Evolutionary conservation across 768 basidiomycete species (phyloP), one percentile per base, ranked within the genome.

Genomic region (Phaeotremella fagi): DNA sequence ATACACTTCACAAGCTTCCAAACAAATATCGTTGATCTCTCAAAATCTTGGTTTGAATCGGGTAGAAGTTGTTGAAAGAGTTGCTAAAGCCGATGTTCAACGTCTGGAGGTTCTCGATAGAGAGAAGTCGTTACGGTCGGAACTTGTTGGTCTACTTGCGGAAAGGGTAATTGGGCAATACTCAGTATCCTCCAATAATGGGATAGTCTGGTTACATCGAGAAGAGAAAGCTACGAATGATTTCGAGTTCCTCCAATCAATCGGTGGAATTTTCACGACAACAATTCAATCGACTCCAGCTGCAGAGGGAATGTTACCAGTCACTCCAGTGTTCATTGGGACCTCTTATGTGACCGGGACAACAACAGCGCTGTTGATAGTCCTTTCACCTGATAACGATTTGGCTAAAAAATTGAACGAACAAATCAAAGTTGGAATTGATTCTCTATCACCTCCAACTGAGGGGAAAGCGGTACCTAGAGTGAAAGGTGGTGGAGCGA

Each of bases 21-120:
- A 74, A 11, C 68, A 80, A 3, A 78, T 90, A 28, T 77, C 82
- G 2, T 71, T 70, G 41, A 79, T 85, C 0, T 79, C 87, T 0
- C 75, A 80, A 2, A 79, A 79, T 15, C 78, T 91, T 25, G 87
- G 83, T 38, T 85, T 86, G 63, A 84, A 85, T 2, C 76, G 82
- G 2, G 76, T 81, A 1, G 81, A 83, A 46, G 82, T 88, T 3
- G 82, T 84, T 15, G 83, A 83, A 42, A 82, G 88, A 28, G 82
- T 87, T 1, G 54, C 24, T n/a, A 47, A 50, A 16, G 41, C 51
- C 4, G 61, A 64, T 12, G 75, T 75, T 27, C 83, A 84, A 61
- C 80, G 87, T 24, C 66, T 46, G 31, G 64, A 65, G 26, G 44
- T 29, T 12, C 24, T 45, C 37, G 48, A 35, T 33, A 26, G n/a